Evolutionary conservation across 1,139 yeast genomes (phyloP).

Genomic region (Pneumocystis murina): DNA sequence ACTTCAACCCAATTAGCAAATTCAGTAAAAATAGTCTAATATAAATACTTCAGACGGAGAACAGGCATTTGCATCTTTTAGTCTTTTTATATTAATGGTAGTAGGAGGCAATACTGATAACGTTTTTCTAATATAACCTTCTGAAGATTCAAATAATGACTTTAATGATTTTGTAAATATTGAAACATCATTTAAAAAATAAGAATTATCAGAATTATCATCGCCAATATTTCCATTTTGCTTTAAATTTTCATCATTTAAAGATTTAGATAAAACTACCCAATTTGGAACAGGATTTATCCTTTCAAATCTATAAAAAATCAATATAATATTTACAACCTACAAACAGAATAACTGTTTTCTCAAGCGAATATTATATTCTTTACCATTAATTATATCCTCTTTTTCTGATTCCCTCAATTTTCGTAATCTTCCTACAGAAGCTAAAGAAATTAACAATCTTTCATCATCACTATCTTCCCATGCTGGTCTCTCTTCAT

Average conservation of each 20-base stretch:
- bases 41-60: slow-evolving; percentile 35
- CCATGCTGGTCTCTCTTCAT: slow-evolving; percentile 53
- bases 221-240: slow-evolving; percentile 22
- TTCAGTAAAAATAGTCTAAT: not conserved
- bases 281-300: slow-evolving; percentile 72
- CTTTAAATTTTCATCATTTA: slow-evolving; percentile 14
- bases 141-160: slow-evolving; percentile 44
- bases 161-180: slow-evolving; percentile 32
- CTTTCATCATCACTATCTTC: slow-evolving; percentile 81
- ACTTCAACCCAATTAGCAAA: slow-evolving; percentile 13
- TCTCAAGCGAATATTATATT: slow-evolving; percentile 59
- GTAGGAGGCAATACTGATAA: slow-evolving; percentile 47
- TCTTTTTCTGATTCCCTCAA: slow-evolving; percentile 54
- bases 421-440: slow-evolving; percentile 52
- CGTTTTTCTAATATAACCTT: slow-evolving; percentile 37
- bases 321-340: slow-evolving; percentile 1
- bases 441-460: slow-evolving; percentile 43
- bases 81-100: slow-evolving; percentile 55
- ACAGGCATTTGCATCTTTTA: slow-evolving; percentile 71
- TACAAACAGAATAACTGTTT: slow-evolving; percentile 31
- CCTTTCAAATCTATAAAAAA: slow-evolving; percentile 12
- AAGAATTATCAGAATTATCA: slow-evolving; percentile 21
- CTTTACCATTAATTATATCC: slow-evolving; percentile 42
- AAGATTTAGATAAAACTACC: slow-evolving; percentile 41
- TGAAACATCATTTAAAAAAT: slow-evolving; percentile 27